A percentile compares a stretch with the other conserved stretches of the same genome.
Conservation (phyloP, 192 early-diverging fungal species). For the Backusella tuberculispora region DNA sequence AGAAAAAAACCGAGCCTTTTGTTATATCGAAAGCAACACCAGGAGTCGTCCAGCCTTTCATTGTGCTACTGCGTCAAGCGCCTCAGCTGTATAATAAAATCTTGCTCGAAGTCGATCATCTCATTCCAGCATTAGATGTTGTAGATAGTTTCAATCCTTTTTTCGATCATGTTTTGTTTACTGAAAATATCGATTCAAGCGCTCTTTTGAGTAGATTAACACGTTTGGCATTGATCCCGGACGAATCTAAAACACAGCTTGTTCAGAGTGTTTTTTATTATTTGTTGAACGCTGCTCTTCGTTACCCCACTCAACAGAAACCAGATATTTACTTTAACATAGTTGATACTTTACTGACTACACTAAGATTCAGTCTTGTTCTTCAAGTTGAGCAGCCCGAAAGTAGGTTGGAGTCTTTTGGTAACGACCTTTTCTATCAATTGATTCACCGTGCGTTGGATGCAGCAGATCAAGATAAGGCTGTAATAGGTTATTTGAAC, state of each 20-base stretch:
- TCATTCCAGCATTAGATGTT: not conserved
- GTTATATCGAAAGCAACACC: not conserved
- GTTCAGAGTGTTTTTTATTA: slow-evolving; percentile 9
- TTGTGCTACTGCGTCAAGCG: slow-evolving; percentile 13
- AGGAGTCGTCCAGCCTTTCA: slow-evolving; percentile 23
- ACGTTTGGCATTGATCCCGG: not conserved
- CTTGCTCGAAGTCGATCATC: slow-evolving; percentile 14
- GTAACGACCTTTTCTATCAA: slow-evolving; percentile 25
- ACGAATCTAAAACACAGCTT: slow-evolving; percentile 1
- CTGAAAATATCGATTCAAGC: slow-evolving; percentile 9
- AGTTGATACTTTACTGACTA: slow-evolving; percentile 16
- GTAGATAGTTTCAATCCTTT: not conserved
- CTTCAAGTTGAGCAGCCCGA: slow-evolving; percentile 10
- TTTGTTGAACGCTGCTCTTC: slow-evolving; percentile 15
- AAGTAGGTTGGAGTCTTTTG: not conserved
- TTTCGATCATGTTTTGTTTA: slow-evolving; percentile 23
- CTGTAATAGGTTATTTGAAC: slow-evolving; percentile 16
- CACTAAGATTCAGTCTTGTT: slow-evolving; percentile 16
- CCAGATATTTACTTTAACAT: not conserved
- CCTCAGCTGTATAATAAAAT: slow-evolving; percentile 22
- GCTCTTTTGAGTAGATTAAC: slow-evolving; percentile 26
- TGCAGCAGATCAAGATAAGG: not conserved
- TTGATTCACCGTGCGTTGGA: slow-evolving; percentile 23
- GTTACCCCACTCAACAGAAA: slow-evolving; percentile 21
- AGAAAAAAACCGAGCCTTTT: slow-evolving; percentile 7